Evolutionary conservation across 179 eudicot genomes (phyloP), one percentile per base, ranked within the genome.

Genomic region (Gypsophila paniculata): DNA sequence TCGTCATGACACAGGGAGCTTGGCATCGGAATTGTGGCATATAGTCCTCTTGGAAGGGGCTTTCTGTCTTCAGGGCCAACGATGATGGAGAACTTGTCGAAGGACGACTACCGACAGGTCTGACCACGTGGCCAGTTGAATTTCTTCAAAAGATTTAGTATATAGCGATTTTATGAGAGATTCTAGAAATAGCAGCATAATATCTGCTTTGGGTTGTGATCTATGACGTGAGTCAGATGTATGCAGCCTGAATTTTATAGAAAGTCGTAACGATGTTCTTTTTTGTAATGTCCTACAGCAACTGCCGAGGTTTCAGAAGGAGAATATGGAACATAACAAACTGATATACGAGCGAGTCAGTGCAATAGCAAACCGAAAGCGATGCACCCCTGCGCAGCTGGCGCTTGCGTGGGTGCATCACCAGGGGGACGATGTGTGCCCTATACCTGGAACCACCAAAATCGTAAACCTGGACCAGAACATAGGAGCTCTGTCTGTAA

Each of bases 1-100:
- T 42, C 5, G 21, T 14, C 52, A 8, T 44, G 58, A 14, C 42
- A 61, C 66, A 85, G 86, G 53, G 88, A 83, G 72, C 88, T 83
- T n/a, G 88, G 86, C 14, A 85, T 83, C 52, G 86, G 89, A 36
- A 83, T 85, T 32, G 85, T 85, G 7, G 63, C 86, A 49, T 85
- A 78, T 21, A 80, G 86, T 51, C 86, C 86, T 15, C 61, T 85
- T 1, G 88, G 86, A 0, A 70, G 80, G 11, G 88, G 88, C 12
- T 85, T 82, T 79, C 61, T 85, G 10, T 78, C 81, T 13, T 51
- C 62, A 19, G 81, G 81, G 46, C 74, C 78, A 18, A 74, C 70
- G 75, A 12, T 74, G 66, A 72, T 74, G 10, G 78, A 78, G 42
- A 74, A 17, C 42, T 74, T 78, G 34, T 2, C 34, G 1, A 59